phyloP scores from a whole-genome alignment of 192 early-diverging fungal genomes.

The Umbelopsis sp. region DNA sequence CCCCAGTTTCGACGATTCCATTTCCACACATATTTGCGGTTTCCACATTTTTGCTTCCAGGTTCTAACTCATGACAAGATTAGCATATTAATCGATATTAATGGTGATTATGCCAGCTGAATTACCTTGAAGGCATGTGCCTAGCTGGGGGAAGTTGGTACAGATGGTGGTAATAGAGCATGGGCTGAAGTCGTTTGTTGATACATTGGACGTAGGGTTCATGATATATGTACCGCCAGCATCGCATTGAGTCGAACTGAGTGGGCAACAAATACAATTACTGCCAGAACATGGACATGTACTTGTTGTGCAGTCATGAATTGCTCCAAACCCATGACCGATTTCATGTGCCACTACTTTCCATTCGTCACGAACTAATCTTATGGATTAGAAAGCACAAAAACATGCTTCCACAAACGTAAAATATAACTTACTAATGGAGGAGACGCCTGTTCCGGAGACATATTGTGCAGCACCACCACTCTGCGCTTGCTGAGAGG shows the following conservation, averaged over 20 bases:
- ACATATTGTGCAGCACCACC: conserved; percentile 57
- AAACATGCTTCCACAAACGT: background rate
- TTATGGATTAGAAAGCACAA: background rate
- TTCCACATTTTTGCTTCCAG: conserved; percentile 35
- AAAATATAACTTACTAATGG: conserved; percentile 49
- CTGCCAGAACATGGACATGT: conserved; percentile 61
- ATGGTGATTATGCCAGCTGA: background rate
- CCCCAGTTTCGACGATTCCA: conserved; percentile 83
- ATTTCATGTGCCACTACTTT: conserved; percentile 95
- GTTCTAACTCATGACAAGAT: no score
- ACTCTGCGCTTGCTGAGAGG: conserved; percentile 47
- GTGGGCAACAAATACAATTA: conserved; percentile 62
- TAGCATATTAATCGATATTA: no score
- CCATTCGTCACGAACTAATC: conserved; percentile 74
- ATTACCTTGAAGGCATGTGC: conserved; percentile 36
- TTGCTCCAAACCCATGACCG: conserved; percentile 85
- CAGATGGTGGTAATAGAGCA: conserved; percentile 63
- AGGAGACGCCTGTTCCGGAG: conserved; percentile 84
- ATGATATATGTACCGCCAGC: conserved; percentile 66
- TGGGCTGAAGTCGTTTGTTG: conserved; percentile 64
- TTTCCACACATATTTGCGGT: conserved; percentile 87
- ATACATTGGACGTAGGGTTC: conserved; percentile 69
- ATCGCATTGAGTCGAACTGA: conserved; percentile 64
- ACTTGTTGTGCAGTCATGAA: conserved; percentile 79
- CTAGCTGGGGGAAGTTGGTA: conserved; percentile 19